Percentiles rank a stretch among this genome's conserved stretches.
phyloP scores from a whole-genome alignment of 2,329 filamentous ascomycete genomes.

The Cercospora berteroae region DNA sequence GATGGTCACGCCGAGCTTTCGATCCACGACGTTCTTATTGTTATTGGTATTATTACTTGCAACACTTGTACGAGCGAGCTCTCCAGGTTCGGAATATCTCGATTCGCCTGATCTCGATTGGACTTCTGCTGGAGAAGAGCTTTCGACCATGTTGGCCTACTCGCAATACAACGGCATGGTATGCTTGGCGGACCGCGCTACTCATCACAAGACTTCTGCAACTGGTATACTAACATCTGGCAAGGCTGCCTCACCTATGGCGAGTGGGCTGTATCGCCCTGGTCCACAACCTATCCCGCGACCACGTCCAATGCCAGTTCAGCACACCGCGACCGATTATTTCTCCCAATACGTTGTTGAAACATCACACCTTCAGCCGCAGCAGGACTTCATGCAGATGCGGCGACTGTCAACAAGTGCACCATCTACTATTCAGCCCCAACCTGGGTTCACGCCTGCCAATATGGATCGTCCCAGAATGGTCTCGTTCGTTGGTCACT shows the following conservation, averaged over 20 bases:
- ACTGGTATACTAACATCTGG: background rate
- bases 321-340: background rate
- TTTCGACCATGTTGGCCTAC: constrained; percentile 16
- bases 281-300: background rate
- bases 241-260: constrained; percentile 13
- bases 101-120: constrained; percentile 11
- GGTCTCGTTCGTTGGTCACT: background rate
- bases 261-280: background rate
- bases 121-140: constrained; percentile 11
- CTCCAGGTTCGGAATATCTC: constrained; percentile 12
- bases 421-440: background rate
- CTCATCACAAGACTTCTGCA: no score
- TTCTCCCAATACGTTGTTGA: background rate
- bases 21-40: constrained; percentile 7
- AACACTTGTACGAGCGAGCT: constrained; percentile 7
- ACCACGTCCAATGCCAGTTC: background rate
- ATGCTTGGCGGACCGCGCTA: background rate
- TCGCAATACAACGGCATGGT: constrained; percentile 15
- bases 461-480: background rate
- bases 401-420: background rate
- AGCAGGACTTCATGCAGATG: background rate
- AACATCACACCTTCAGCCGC: background rate
- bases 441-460: background rate
- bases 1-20: constrained; percentile 12
- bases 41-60: constrained; percentile 7